Percentiles rank a stretch among this genome's conserved stretches.
These are phyloP conservation scores for Limtongozyma cylindracea DNA, from an alignment of 805 yeast species.

Conservation along the genomic window DNA sequence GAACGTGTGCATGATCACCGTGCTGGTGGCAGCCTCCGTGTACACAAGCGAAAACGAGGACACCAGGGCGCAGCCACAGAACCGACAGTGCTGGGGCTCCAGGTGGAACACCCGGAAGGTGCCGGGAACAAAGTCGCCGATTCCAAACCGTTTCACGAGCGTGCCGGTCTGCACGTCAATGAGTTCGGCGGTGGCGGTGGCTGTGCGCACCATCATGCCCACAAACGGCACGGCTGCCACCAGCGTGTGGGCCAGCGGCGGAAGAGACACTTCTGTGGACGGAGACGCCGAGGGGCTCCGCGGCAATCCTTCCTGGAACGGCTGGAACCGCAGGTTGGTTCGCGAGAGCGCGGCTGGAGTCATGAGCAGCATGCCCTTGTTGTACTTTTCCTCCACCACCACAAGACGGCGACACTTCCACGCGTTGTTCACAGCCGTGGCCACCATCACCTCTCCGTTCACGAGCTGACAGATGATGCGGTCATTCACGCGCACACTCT, in stretches of 20 bases:
- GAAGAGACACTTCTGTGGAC: too few relatives aligned
- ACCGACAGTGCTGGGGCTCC: slow-evolving; percentile 71
- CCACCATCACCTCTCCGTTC: slow-evolving; percentile 27
- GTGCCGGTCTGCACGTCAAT: slow-evolving; percentile 65
- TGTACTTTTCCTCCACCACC: too few relatives aligned
- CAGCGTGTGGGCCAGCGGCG: too few relatives aligned
- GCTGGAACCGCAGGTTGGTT: too few relatives aligned
- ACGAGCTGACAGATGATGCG: slow-evolving; percentile 29
- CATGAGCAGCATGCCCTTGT: too few relatives aligned
- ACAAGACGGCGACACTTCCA: slow-evolving; percentile 33
- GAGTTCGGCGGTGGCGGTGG: slow-evolving; percentile 29
- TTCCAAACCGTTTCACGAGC: slow-evolving; percentile 28
- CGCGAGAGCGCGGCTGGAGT: too few relatives aligned
- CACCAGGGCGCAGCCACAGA: slow-evolving; percentile 76
- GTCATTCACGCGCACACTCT: slow-evolving; percentile 50
- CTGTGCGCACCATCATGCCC: slow-evolving; percentile 46
- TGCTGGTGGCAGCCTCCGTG: slow-evolving; percentile 27
- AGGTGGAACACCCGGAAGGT: slow-evolving; percentile 51
- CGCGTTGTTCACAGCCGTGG: slow-evolving; percentile 35
- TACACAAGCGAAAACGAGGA: slow-evolving; percentile 50
- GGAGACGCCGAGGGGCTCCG: too few relatives aligned
- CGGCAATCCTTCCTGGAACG: too few relatives aligned
- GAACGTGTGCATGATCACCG: slow-evolving; percentile 48
- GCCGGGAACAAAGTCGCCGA: slow-evolving; percentile 35
- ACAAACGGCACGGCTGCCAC: slow-evolving; percentile 40